Evolutionary conservation across 2,329 filamentous ascomycete species (phyloP).

Genomic region (Sporothrix euskadiensis): DNA sequence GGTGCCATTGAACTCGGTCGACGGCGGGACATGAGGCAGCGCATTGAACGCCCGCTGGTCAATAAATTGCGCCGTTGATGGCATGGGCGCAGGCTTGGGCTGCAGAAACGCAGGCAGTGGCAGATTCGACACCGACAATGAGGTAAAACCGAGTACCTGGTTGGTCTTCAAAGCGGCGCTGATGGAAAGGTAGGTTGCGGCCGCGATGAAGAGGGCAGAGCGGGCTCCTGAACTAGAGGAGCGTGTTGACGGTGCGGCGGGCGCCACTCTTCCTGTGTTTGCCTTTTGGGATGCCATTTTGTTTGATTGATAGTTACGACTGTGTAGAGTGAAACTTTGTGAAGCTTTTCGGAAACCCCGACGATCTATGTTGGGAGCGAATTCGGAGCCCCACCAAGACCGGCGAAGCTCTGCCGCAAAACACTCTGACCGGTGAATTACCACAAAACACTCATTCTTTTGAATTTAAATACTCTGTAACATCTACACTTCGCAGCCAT

Average conservation of each 20-base stretch:
- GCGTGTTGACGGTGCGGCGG: background rate
- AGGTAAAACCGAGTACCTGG: background rate
- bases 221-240: background rate
- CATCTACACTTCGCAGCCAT: background rate
- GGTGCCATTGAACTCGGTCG: conserved; percentile 41
- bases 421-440: background rate
- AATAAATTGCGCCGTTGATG: conserved; percentile 46
- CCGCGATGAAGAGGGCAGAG: background rate
- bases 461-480: too few relatives aligned
- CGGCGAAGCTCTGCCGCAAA: background rate
- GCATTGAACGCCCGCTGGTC: conserved; percentile 49
- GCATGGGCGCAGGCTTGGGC: conserved; percentile 29
- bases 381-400: background rate
- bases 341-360: background rate
- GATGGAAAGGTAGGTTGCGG: background rate
- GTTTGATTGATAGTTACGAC: too few relatives aligned
- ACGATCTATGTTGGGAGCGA: background rate
- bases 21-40: conserved; percentile 45
- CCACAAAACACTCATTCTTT: background rate
- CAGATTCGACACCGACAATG: background rate
- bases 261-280: too few relatives aligned
- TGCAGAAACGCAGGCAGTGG: background rate
- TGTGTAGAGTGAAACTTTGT: background rate
- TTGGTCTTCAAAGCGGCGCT: background rate
- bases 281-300: background rate